A percentile compares a stretch with the other conserved stretches of the same genome.
These are phyloP conservation scores for Apiospora rasikravindrae DNA, from an alignment of 2,329 filamentous ascomycete species.

Conservation along the genomic window DNA sequence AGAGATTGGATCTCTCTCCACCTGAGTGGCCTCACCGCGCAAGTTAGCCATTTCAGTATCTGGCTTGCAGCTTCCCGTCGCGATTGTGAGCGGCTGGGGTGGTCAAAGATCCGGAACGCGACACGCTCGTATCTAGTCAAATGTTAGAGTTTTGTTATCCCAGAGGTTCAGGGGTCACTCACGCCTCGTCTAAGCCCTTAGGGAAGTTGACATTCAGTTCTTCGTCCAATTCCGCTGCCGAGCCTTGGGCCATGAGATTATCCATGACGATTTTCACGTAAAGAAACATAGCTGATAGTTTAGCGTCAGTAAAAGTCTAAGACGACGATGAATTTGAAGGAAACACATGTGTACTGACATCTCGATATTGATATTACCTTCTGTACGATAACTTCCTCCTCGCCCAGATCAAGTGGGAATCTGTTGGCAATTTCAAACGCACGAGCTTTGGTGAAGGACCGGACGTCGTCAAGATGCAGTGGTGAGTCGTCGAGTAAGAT, in stretches of 20 bases:
- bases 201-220: background rate
- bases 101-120: background rate
- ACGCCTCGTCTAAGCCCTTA: background rate
- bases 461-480: background rate
- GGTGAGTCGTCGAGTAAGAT: background rate
- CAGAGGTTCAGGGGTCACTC: background rate
- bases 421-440: background rate
- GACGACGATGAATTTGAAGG: too few species aligned
- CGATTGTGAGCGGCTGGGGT: background rate
- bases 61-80: background rate
- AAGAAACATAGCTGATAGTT: constrained; percentile 27
- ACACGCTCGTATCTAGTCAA: background rate
- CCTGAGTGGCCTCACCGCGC: constrained; percentile 21
- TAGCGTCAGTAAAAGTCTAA: background rate
- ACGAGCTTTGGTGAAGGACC: background rate
- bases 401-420: background rate
- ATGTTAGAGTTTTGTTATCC: background rate
- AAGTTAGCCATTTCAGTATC: constrained; percentile 21
- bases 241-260: constrained; percentile 28
- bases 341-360: background rate
- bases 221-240: constrained; percentile 27
- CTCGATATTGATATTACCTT: background rate
- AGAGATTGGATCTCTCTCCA: constrained; percentile 25
- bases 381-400: background rate
- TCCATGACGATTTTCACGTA: constrained; percentile 31